Evolutionary conservation across 2,329 filamentous ascomycete genomes (phyloP).

Genomic region (Fusarium sp.): DNA sequence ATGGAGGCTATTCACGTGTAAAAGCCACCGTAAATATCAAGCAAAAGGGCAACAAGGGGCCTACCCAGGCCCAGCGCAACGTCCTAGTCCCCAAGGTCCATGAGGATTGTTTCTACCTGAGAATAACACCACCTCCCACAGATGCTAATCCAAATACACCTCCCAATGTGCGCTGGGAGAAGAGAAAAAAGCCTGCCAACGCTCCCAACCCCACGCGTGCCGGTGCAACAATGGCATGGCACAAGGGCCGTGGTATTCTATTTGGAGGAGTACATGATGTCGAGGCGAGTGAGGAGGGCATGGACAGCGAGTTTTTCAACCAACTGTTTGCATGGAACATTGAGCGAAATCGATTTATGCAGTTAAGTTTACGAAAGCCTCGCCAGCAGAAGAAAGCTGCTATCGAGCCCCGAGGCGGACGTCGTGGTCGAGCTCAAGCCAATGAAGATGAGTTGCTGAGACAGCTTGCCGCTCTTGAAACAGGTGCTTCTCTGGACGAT

Average conservation of each 20-base stretch:
- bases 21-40: slow-evolving; percentile 77
- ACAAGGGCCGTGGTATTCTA: slow-evolving; percentile 90
- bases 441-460: slow-evolving; percentile 91
- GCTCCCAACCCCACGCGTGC: slow-evolving; percentile 84
- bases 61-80: slow-evolving; percentile 72
- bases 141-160: slow-evolving; percentile 73
- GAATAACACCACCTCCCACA: slow-evolving; percentile 76
- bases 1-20: slow-evolving; percentile 92
- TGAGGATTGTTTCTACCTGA: slow-evolving; percentile 93
- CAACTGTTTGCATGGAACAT: slow-evolving; percentile 92
- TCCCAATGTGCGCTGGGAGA: slow-evolving; percentile 88
- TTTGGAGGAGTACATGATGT: slow-evolving; percentile 97
- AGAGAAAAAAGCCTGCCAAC: slow-evolving; percentile 91
- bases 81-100: slow-evolving; percentile 88
- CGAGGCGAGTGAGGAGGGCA: slow-evolving; percentile 90
- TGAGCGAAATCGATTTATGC: slow-evolving; percentile 95
- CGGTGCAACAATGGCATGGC: slow-evolving; percentile 92
- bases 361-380: slow-evolving; percentile 78
- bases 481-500: slow-evolving; percentile 72
- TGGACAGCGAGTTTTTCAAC: slow-evolving; percentile 98
- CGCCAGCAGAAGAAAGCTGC: slow-evolving; percentile 71
- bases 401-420: slow-evolving; percentile 63
- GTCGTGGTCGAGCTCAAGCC: slow-evolving; percentile 82
- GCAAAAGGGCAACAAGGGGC: slow-evolving; percentile 63
- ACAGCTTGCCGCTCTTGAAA: slow-evolving; percentile 87